Conservation (phyloP, 176 grass and related monocot genomes). For the Coix lacrymajobi region DNA sequence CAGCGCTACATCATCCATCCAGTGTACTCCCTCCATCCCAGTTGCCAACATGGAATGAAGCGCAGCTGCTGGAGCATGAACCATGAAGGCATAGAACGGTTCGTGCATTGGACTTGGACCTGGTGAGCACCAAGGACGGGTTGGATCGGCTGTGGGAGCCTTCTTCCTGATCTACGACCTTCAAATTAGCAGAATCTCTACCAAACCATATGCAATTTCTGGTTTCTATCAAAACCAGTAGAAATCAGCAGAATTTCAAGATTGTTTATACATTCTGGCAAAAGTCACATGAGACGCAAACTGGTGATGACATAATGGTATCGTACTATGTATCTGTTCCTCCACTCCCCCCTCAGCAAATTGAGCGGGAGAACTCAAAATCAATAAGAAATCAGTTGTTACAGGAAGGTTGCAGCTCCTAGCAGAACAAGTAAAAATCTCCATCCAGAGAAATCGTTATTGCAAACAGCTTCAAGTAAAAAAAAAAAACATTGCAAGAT, state of each 20-base stretch:
- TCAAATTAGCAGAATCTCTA: neutral
- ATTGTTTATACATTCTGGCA: neutral
- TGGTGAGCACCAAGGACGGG: neutral
- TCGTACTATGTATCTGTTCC: neutral
- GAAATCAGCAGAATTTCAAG: neutral
- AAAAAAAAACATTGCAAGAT: slow-evolving; percentile 27
- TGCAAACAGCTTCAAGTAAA: slow-evolving; percentile 3
- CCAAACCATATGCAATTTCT: neutral
- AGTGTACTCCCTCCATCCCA: no score
- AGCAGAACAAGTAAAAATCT: neutral
- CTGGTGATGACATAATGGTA: neutral
- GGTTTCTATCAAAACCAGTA: neutral
- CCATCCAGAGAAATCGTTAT: slow-evolving; percentile 26
- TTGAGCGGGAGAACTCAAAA: neutral
- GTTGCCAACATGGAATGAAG: slow-evolving; percentile 44
- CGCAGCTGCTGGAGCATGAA: slow-evolving; percentile 81
- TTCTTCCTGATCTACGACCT: neutral
- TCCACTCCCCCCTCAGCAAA: neutral
- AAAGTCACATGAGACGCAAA: neutral
- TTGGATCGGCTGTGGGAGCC: neutral
- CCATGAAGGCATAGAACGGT: slow-evolving; percentile 64
- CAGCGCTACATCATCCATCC: slow-evolving; percentile 57
- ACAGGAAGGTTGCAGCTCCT: neutral
- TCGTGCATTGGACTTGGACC: slow-evolving; percentile 42
- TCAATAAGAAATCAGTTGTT: slow-evolving; percentile 8